These are phyloP conservation scores for Candida neerlandica DNA, from an alignment of 1,139 yeast species.

Conservation along the genomic window DNA sequence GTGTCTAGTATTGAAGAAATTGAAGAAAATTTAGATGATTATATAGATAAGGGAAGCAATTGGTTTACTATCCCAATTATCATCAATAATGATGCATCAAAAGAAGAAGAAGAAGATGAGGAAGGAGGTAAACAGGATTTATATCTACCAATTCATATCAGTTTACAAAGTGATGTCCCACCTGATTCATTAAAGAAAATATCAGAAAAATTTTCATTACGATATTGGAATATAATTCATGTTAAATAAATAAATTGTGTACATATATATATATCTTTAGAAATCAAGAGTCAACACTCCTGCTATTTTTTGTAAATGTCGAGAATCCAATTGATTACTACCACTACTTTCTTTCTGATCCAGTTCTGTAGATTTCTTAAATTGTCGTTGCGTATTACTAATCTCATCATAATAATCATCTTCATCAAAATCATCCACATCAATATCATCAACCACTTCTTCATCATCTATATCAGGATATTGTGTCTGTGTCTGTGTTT, in stretches of 20 bases:
- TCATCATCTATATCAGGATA: constrained; percentile 8
- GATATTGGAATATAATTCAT: constrained; percentile 37
- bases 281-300: constrained; percentile 62
- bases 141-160: constrained; percentile 33
- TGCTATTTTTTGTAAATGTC: constrained; percentile 55
- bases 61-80: constrained; percentile 40
- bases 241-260: constrained; percentile 10
- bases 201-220: constrained; percentile 26
- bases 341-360: background rate
- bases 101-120: background rate
- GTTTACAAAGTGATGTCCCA: constrained; percentile 28
- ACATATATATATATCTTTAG: constrained; percentile 19
- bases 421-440: constrained; percentile 17
- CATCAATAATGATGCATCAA: background rate
- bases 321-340: constrained; percentile 40
- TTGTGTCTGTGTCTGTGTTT: constrained; percentile 11
- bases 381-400: constrained; percentile 24
- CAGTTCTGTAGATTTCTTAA: constrained; percentile 14
- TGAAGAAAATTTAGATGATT: constrained; percentile 23
- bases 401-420: constrained; percentile 15
- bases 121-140: constrained; percentile 8
- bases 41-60: constrained; percentile 30
- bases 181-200: constrained; percentile 26
- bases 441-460: constrained; percentile 16
- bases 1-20: constrained; percentile 9